Conservation (phyloP, 73 alveolate genomes). For the Breviolum minutum region DNA sequence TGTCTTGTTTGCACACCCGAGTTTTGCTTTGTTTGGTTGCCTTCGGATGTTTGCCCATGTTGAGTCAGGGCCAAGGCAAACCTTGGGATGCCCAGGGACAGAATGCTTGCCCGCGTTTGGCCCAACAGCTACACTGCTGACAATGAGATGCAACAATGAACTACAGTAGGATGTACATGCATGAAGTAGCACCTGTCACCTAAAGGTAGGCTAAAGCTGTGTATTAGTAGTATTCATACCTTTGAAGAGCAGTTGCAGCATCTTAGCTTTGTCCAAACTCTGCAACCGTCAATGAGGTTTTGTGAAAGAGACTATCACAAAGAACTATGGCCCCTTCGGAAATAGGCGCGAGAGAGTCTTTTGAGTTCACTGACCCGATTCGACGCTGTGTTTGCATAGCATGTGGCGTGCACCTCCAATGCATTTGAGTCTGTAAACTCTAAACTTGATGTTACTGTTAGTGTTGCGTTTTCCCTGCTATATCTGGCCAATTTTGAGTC, state of each 20-base stretch:
- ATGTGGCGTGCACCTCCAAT: not conserved
- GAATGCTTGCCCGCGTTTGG: not conserved
- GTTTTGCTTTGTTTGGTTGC: no score
- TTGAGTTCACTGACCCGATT: not conserved
- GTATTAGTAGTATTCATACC: no score
- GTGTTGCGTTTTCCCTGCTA: no score
- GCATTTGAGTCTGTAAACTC: not conserved
- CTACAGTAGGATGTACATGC: no score
- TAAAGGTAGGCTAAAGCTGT: no score
- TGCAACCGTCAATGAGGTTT: not conserved
- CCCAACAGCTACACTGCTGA: not conserved
- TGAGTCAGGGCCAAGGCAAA: no score
- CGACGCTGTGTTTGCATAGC: no score
- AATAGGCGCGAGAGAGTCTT: slow-evolving; percentile 11
- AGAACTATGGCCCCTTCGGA: slow-evolving; percentile 69
- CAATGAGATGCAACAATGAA: not conserved
- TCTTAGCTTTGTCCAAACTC: not conserved
- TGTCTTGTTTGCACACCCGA: not conserved
- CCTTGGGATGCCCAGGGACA: not conserved
- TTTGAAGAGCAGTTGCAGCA: not conserved
- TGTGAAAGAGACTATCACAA: slow-evolving; percentile 70
- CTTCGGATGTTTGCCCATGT: no score
- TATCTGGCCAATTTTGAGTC: no score
- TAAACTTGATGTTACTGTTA: not conserved
- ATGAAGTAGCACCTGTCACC: no score